phyloP scores from a whole-genome alignment of 208 protist species.

The Trypanosoma platydactyli region DNA sequence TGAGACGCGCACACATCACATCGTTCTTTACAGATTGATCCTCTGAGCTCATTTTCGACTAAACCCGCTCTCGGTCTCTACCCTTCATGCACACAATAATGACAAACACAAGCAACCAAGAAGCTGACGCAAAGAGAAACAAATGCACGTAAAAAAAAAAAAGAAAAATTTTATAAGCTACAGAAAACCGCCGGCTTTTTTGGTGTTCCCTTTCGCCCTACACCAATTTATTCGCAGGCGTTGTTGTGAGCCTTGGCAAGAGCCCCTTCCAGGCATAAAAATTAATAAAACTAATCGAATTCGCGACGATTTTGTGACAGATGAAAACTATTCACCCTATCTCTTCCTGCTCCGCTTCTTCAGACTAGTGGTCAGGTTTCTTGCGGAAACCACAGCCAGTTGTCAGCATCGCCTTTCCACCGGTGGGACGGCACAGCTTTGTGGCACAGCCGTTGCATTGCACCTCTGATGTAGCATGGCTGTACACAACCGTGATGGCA shows the following conservation, averaged over 20 bases:
- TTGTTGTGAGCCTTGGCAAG: no score
- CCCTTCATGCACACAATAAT: background rate
- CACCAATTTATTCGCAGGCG: no score
- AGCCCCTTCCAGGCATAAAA: no score
- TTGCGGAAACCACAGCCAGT: slow-evolving; percentile 95
- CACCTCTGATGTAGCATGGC: slow-evolving; percentile 97
- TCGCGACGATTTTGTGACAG: background rate
- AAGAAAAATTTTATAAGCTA: slow-evolving; percentile 4
- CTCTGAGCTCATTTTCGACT: background rate
- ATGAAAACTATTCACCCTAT: background rate
- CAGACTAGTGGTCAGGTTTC: slow-evolving; percentile 92
- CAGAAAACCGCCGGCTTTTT: no score
- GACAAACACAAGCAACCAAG: background rate
- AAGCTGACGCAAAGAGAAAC: slow-evolving; percentile 1
- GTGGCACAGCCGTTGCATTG: slow-evolving; percentile 95
- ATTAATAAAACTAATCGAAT: no score
- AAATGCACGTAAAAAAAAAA: slow-evolving; percentile 10
- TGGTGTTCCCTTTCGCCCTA: no score
- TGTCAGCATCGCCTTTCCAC: slow-evolving; percentile 96
- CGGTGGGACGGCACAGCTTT: slow-evolving; percentile 97
- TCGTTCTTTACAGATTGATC: background rate
- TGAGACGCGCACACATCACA: slow-evolving; percentile 19
- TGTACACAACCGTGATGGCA: slow-evolving; percentile 97
- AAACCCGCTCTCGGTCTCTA: background rate
- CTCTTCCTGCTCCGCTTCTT: slow-evolving; percentile 1